Percentiles rank a stretch among this genome's conserved stretches.
Conservation (phyloP, 148 eudicot species). For the Tetragonia tetragonoides region DNA sequence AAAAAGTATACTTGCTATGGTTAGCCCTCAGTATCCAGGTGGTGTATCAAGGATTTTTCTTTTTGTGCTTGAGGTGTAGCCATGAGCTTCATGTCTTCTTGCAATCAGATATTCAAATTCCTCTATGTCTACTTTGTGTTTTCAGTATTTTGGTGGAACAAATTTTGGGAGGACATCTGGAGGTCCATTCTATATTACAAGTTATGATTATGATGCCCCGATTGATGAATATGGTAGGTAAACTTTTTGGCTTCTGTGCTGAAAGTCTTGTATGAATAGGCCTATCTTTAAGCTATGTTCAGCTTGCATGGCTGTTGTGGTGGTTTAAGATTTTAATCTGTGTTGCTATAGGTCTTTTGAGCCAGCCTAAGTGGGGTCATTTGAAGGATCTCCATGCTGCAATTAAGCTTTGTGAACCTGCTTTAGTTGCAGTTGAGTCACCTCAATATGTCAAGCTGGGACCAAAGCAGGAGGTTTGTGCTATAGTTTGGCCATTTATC, state of each 20-base stretch:
- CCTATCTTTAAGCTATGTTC: not conserved
- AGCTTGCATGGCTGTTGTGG: not conserved
- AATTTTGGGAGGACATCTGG: slow-evolving; percentile 94
- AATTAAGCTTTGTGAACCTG: slow-evolving; percentile 96
- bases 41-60: not conserved
- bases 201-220: slow-evolving; percentile 99
- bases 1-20: not conserved
- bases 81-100: not conserved
- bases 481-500: slow-evolving; percentile 5
- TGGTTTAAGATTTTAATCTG: slow-evolving; percentile 10
- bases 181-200: slow-evolving; percentile 86
- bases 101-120: not conserved
- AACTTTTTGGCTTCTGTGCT: not conserved
- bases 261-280: not conserved
- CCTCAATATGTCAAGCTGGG: slow-evolving; percentile 81
- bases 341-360: slow-evolving; percentile 58
- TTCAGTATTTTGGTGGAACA: slow-evolving; percentile 95
- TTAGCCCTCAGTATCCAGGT: not conserved
- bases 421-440: slow-evolving; percentile 77
- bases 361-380: slow-evolving; percentile 98
- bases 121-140: slow-evolving; percentile 17
- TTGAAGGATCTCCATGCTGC: slow-evolving; percentile 95
- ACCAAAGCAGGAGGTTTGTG: slow-evolving; percentile 80
- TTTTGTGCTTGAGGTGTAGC: not conserved
- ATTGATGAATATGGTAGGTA: slow-evolving; percentile 91